A percentile compares a stretch with the other conserved stretches of the same genome.
Conservation (phyloP, 2,329 filamentous ascomycete species). For the Simplicillium sp. region DNA sequence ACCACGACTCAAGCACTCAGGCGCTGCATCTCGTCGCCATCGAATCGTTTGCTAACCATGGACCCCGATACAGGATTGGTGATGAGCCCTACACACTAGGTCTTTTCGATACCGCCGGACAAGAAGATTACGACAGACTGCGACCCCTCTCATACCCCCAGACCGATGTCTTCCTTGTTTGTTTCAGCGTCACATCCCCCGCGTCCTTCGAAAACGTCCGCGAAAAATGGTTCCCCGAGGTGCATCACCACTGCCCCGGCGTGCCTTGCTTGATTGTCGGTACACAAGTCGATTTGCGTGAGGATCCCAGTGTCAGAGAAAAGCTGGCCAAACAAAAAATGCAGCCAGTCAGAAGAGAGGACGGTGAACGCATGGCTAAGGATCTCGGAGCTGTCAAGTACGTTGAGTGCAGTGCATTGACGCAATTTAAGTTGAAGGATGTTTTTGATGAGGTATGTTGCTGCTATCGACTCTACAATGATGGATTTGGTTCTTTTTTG, state of each 20-base stretch:
- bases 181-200: slow-evolving; percentile 95
- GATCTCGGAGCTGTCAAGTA: slow-evolving; percentile 98
- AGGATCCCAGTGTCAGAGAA: slow-evolving; percentile 77
- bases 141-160: slow-evolving; percentile 95
- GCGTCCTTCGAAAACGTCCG: slow-evolving; percentile 98
- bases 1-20: background rate
- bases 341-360: slow-evolving; percentile 82
- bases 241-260: slow-evolving; percentile 96
- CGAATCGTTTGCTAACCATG: slow-evolving; percentile 10
- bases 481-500: background rate
- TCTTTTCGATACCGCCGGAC: slow-evolving; percentile 95
- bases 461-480: background rate
- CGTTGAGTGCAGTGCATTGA: slow-evolving; percentile 95
- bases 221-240: slow-evolving; percentile 98
- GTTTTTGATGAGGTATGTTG: slow-evolving; percentile 90
- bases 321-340: slow-evolving; percentile 96
- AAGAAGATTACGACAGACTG: slow-evolving; percentile 98
- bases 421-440: slow-evolving; percentile 97
- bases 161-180: slow-evolving; percentile 97
- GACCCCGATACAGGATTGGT: slow-evolving; percentile 64
- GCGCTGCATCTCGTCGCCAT: background rate
- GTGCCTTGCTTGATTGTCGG: slow-evolving; percentile 97
- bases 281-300: slow-evolving; percentile 91
- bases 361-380: slow-evolving; percentile 93
- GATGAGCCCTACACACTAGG: slow-evolving; percentile 97